Conservation (phyloP, 1,284 basidiomycete genomes). For the Austroboletus novae-zelandiae region DNA sequence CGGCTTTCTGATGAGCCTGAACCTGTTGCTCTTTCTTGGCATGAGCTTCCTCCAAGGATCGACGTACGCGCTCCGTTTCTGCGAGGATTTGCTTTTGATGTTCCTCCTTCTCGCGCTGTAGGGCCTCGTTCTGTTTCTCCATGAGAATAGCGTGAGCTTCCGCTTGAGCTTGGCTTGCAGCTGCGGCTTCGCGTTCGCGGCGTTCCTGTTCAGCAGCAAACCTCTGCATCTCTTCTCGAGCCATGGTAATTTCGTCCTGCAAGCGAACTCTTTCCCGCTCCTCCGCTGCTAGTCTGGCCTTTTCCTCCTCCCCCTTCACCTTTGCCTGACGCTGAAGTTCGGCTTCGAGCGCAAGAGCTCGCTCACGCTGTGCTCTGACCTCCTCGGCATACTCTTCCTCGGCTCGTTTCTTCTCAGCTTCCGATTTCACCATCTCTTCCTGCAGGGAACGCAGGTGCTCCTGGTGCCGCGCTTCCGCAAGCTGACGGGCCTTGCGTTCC, state of each 20-base stretch:
- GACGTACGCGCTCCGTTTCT: constrained; percentile 29
- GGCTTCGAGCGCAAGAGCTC: constrained; percentile 29
- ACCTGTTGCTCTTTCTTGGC: constrained; percentile 26
- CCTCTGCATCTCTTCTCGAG: constrained; percentile 26
- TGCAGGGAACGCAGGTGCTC: constrained; percentile 29
- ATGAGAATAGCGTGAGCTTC: constrained; percentile 26
- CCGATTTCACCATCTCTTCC: constrained; percentile 26
- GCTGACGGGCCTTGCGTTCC: constrained; percentile 28
- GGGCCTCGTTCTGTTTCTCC: constrained; percentile 21
- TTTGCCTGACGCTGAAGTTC: constrained; percentile 27
- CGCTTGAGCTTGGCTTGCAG: constrained; percentile 26
- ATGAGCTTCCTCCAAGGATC: constrained; percentile 27
- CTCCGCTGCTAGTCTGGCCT: constrained; percentile 18
- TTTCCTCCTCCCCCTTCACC: constrained; percentile 29
- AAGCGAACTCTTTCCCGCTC: constrained; percentile 28
- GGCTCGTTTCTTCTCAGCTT: constrained; percentile 22
- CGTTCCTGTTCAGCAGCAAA: constrained; percentile 24
- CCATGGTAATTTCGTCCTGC: constrained; percentile 28
- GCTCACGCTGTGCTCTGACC: constrained; percentile 29
- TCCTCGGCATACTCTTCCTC: constrained; percentile 27
- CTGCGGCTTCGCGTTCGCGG: constrained; percentile 26
- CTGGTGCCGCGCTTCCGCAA: constrained; percentile 30
- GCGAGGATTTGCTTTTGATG: constrained; percentile 24
- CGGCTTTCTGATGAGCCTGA: constrained; percentile 15
- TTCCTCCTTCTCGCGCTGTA: constrained; percentile 28